Evolutionary conservation across 2,329 filamentous ascomycete genomes (phyloP), one percentile per base, ranked within the genome.

Genomic region (Diaporthe aspalathi): DNA sequence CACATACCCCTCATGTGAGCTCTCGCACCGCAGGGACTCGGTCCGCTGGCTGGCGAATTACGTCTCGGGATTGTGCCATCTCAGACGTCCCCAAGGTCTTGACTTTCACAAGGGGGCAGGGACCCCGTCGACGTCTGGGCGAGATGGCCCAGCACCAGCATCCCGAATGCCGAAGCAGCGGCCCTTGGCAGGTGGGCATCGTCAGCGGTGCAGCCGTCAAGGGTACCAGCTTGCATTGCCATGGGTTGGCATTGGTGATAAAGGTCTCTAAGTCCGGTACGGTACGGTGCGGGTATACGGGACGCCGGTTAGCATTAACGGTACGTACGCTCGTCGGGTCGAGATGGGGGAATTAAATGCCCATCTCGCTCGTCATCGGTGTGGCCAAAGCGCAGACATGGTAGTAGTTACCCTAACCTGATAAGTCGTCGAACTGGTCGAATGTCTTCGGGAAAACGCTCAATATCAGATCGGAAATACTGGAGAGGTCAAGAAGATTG

Each of bases 81-180:
- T 63, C 60, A 62, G 70, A 63, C 50, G 50, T 62, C 67, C 53
- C 70, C 57, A 62, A 63, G 20, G 49, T 27, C 53, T 40, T 63
- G 54, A 45, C 67, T 45, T 24, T 24, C 27, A 9, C 14, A 29
- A 29, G 60, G 29, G 29, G 43, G 38, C 22, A 45, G 60, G 60
- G 43, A n/a, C n/a, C 45, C 43, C 49, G n/a, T 65, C 60, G 27
- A 32, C 38, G 49, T 45, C 27, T 24, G 60, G n/a, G 20, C 9
- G 29, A 50, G 56, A 3, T 38, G 35, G 35, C 16, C 17, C 56
- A 45, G 60, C n/a, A 22, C 6, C 67, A 54, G 29, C 45, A 45
- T 72, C 53, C 71, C 71, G 71, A 72, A 70, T 72, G 62, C 71
- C 71, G 71, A 72, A 66, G 29, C 29, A 12, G n/a, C n/a, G 45